These are phyloP conservation scores for Cryptococcus sp. DNA, from an alignment of 1,284 basidiomycete species.

Conservation along the genomic window DNA sequence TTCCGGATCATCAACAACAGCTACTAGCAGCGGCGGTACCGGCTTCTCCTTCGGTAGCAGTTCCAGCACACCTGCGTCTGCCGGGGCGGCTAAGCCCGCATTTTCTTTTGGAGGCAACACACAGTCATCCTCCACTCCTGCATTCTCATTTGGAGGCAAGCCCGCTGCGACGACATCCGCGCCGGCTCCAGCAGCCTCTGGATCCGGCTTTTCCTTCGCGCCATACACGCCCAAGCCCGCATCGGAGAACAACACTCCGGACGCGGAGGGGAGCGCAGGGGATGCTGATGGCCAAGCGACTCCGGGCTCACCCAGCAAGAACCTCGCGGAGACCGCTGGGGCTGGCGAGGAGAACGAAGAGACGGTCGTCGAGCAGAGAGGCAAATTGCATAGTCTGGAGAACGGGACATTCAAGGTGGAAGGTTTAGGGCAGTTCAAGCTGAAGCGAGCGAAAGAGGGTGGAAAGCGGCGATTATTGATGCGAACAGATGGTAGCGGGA, in stretches of 20 bases:
- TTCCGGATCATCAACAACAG: not conserved
- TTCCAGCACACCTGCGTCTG: conserved; percentile 18
- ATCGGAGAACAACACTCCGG: not conserved
- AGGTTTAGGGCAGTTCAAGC: conserved; percentile 43
- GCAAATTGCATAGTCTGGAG: conserved; percentile 65
- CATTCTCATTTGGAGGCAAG: conserved; percentile 36
- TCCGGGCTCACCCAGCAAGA: conserved; percentile 28
- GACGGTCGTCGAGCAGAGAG: conserved; percentile 63
- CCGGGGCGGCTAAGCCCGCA: conserved; percentile 16
- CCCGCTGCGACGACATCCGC: conserved; percentile 11
- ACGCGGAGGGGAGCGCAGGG: conserved; percentile 28
- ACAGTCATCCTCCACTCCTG: conserved; percentile 9
- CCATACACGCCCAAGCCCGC: conserved; percentile 15
- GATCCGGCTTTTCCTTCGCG: conserved; percentile 10
- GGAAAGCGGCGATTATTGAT: conserved; percentile 46
- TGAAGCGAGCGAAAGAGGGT: conserved; percentile 40
- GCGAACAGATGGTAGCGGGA: conserved; percentile 46
- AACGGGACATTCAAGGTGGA: conserved; percentile 55
- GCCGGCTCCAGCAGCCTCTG: conserved; percentile 2
- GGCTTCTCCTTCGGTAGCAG: conserved; percentile 31
- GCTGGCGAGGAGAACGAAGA: conserved; percentile 73
- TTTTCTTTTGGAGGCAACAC: conserved; percentile 47
- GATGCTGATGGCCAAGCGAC: conserved; percentile 31
- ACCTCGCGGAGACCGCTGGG: conserved; percentile 41
- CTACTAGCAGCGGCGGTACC: conserved; percentile 9